Evolutionary conservation across 2,329 filamentous ascomycete species (phyloP), one percentile per base, ranked within the genome.

Genomic region (Fusarium torreyae): DNA sequence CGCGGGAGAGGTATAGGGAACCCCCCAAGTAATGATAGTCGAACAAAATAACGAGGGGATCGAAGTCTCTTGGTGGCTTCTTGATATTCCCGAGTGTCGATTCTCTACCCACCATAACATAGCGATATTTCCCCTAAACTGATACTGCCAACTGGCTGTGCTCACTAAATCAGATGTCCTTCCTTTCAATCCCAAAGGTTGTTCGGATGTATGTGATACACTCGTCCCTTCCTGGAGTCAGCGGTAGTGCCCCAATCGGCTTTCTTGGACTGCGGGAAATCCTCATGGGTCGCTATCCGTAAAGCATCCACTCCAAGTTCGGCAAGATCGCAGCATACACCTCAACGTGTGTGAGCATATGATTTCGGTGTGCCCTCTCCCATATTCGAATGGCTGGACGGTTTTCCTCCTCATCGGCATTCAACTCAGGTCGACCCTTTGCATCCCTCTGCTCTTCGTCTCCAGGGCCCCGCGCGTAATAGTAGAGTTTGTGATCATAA

Each of bases 341-440:
- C 34, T 69, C 61, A 2, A 50, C 67, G 1, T 70, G 36, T 8
- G n/a, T 13, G 14, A 70, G 61, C 67, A 72, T 72, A n/a, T 57
- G 67, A 5, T 70, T 72, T 14, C 67, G 40, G 56, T 72, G 70
- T 0, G 17, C 54, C 11, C 46, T 64, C 26, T 66, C 61, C 61
- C 58, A 71, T 10, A 22, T 24, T 7, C 10, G 28, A 31, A 31
- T 13, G 10, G 28, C 11, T 5, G 28, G 3, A 3, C 15, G 10
- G 22, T 50, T 9, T 3, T 28, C 15, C 15, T 20, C 34, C 11
- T 38, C 20, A 26, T n/a, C 22, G 28, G 10, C 28, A 31, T n/a
- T 26, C 20, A 64, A 28, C 9, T 57, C 59, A 4, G 18, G 36
- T 5, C 63, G 59, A 5, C 49, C 34, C 5, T 45, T 3, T 9